phyloP scores from a whole-genome alignment of 345 rosid genomes.

The Isatis tinctoria region DNA sequence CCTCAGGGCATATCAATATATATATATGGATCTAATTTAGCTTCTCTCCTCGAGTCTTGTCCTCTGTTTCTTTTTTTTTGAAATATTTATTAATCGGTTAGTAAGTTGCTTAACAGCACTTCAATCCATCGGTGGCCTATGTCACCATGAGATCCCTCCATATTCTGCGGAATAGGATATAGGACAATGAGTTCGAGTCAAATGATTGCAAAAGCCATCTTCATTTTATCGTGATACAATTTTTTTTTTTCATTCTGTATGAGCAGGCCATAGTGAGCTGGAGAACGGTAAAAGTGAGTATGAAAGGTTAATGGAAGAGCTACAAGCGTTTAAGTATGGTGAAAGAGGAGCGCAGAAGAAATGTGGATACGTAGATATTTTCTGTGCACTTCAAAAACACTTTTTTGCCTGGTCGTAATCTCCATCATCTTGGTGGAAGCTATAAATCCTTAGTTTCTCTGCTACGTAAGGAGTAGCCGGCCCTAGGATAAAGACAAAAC shows the following conservation, averaged over 20 bases:
- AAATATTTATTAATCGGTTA: not conserved
- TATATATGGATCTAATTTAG: constrained; percentile 1
- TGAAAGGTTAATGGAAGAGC: constrained; percentile 38
- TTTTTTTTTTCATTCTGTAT: not conserved
- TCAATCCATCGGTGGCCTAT: not conserved
- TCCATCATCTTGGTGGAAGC: constrained; percentile 4
- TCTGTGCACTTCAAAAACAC: no score
- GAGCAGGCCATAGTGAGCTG: constrained; percentile 56
- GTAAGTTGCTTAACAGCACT: not conserved
- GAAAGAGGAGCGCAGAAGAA: constrained; percentile 36
- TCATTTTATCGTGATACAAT: not conserved
- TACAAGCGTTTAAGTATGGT: constrained; percentile 35
- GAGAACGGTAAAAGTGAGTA: constrained; percentile 39
- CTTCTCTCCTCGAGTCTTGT: not conserved
- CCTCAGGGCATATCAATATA: not conserved
- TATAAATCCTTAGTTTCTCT: no score
- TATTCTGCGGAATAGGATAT: not conserved
- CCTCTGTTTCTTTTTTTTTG: not conserved
- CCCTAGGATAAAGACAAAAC: not conserved
- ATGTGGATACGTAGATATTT: constrained; percentile 35
- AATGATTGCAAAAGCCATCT: not conserved
- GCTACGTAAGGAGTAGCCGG: no score
- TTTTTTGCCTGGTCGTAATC: not conserved
- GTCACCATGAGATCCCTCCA: not conserved
- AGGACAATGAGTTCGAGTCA: not conserved